phyloP scores from a whole-genome alignment of 2,329 filamentous ascomycete species.

The Cladosporium phlei region DNA sequence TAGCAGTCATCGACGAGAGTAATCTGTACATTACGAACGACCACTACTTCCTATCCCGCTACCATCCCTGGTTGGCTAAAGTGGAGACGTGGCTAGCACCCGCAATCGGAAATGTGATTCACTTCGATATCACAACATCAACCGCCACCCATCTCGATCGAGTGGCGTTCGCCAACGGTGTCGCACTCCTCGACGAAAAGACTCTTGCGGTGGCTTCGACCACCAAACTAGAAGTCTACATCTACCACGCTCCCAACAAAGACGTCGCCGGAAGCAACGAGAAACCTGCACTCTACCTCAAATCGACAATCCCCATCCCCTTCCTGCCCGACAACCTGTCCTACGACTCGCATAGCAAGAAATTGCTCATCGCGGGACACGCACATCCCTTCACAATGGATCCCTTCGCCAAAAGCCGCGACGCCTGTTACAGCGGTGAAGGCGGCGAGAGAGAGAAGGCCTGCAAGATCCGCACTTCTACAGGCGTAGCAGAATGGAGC shows the following conservation, averaged over 20 bases:
- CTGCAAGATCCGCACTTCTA: constrained; percentile 27
- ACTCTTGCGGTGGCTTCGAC: constrained; percentile 37
- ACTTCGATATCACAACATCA: constrained; percentile 26
- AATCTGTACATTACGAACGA: constrained; percentile 41
- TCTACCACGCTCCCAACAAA: constrained; percentile 29
- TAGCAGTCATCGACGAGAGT: constrained; percentile 31
- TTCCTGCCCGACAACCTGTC: constrained; percentile 39
- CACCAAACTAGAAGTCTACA: constrained; percentile 23
- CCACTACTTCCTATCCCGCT: constrained; percentile 33
- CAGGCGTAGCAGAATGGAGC: constrained; percentile 39
- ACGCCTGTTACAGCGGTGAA: constrained; percentile 17
- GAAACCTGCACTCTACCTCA: constrained; percentile 19
- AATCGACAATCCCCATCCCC: constrained; percentile 15
- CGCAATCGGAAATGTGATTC: constrained; percentile 36
- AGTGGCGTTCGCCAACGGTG: constrained; percentile 38
- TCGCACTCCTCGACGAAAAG: constrained; percentile 31
- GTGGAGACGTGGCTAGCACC: constrained; percentile 37
- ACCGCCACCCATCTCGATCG: not conserved
- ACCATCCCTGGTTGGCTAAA: constrained; percentile 27
- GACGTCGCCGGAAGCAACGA: too few relatives aligned
- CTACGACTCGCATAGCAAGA: constrained; percentile 33
- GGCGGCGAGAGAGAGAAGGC: constrained; percentile 19
- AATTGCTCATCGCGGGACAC: constrained; percentile 40
- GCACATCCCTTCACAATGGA: constrained; percentile 32
- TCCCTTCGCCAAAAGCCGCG: constrained; percentile 20